Conservation (phyloP, 2,329 filamentous ascomycete genomes). For the Penicillium carneum region DNA sequence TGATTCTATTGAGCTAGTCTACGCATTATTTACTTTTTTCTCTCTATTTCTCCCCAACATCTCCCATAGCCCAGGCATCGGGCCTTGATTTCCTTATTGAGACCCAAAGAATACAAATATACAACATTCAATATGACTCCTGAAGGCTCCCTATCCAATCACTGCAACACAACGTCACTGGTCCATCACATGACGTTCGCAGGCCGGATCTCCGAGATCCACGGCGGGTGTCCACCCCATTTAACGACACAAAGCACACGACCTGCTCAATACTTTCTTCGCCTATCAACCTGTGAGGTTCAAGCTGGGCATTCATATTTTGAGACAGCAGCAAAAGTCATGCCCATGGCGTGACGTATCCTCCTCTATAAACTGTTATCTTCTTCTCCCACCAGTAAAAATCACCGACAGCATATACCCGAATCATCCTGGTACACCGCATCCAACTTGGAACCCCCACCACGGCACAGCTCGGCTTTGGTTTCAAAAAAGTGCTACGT, state of each 20-base stretch:
- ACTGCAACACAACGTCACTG: conserved; percentile 17
- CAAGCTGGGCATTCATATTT: conserved; percentile 1
- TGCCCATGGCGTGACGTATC: background rate
- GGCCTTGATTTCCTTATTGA: background rate
- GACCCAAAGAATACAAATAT: conserved; percentile 5
- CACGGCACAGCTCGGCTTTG: conserved; percentile 24
- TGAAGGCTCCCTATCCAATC: background rate
- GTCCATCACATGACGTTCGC: conserved; percentile 24
- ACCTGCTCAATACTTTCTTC: conserved; percentile 6
- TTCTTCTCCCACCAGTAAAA: conserved; percentile 29
- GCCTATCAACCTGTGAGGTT: background rate
- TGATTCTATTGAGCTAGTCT: background rate
- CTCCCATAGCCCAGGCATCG: background rate
- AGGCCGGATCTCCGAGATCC: conserved; percentile 22
- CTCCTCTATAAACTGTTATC: conserved; percentile 12
- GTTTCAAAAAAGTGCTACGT: conserved; percentile 26
- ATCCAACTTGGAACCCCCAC: conserved; percentile 29
- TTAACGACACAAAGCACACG: conserved; percentile 6
- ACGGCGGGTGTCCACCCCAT: conserved; percentile 13
- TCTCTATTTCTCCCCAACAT: conserved; percentile 4
- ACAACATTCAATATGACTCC: background rate
- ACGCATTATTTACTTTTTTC: background rate
- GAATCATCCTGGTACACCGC: conserved; percentile 33
- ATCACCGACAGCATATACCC: conserved; percentile 24
- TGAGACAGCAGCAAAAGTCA: background rate